These are phyloP conservation scores for Arctium lappa DNA, from an alignment of 129 eudicot species.

Conservation along the genomic window DNA sequence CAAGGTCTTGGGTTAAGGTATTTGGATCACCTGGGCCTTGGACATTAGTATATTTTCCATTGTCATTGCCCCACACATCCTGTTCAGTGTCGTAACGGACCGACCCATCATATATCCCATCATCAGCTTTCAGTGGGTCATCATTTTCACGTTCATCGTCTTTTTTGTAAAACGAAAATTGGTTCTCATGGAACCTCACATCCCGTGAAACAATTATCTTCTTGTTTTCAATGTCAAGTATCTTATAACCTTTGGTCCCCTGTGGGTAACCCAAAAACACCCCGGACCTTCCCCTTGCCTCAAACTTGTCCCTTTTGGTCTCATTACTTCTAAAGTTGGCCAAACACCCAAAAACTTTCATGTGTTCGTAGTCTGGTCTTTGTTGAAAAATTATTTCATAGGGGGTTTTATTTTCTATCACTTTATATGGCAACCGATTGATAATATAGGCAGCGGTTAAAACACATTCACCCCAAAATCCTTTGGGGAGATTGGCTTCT, in stretches of 20 bases:
- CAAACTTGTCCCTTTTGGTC: neutral
- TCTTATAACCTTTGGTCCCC: constrained; percentile 19
- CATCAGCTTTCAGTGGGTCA: too few relatives aligned
- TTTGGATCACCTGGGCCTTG: too few relatives aligned
- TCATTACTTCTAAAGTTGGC: neutral
- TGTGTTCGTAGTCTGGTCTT: neutral
- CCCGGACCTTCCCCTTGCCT: neutral
- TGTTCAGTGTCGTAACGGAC: too few relatives aligned
- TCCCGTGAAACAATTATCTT: neutral
- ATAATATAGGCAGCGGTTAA: constrained; percentile 1
- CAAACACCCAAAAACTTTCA: constrained; percentile 20
- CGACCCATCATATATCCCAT: too few relatives aligned
- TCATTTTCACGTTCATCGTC: too few relatives aligned
- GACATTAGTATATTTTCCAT: neutral
- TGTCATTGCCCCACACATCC: too few relatives aligned
- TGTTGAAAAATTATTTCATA: neutral
- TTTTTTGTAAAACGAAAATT: neutral
- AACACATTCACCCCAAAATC: constrained; percentile 17
- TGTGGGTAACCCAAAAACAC: constrained; percentile 10
- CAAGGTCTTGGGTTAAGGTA: neutral
- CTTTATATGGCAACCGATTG: constrained; percentile 8
- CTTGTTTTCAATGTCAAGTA: neutral
- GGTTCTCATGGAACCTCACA: neutral
- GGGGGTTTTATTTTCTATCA: neutral
- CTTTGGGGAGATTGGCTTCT: neutral